Evolutionary conservation across 371 early-diverging fungal species (phyloP), one percentile per base, ranked within the genome.

Genomic region (Mucor sp.): DNA sequence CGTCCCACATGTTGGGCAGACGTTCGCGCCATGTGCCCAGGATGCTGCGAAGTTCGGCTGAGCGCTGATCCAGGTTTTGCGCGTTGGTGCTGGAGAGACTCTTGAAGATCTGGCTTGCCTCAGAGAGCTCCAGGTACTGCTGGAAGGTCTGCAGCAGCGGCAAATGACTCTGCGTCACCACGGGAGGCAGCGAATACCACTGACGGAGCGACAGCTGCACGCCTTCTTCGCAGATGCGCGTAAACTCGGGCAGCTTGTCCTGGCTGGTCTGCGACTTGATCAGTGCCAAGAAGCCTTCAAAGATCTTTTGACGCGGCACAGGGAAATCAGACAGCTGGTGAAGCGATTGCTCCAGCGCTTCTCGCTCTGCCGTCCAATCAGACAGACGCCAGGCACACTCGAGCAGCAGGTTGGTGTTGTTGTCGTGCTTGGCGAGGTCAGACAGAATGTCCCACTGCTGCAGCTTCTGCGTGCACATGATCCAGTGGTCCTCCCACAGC

Each of bases 391-490:
- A 99, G 11, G 92, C 91, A 56, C 95, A 90, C 68, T 97, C 97
- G 2, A 98, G 77, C 55, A 92, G 75, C 21, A 98, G 79, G 30
- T 95, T 93, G 0, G 89, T 83, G 67, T 95, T 91, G 33, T 87
- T 86, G 43, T 98, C 98, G 60, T 94, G 92, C 72, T 95, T 93
- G 6, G 97, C 94, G 8, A 99, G 85, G 39, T 99, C 99, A 3
- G 89, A 84, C 58, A 99, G 80, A 58, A 99, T 89, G 67, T 99
- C 99, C 99, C 99, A 99, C 72, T 97, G 97, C 80, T 99, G 99
- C 39, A 99, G 79, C 59, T 93, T 89, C 71, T 96, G 88, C 0
- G 99, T 92, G 66, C 97, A 95, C 17, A 79, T 76, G 23, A 99
- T 89, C 95, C 99, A 99, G 69, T 95, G 96, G 57, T 97, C 93